Evolutionary conservation across 2,329 filamentous ascomycete genomes (phyloP).

Genomic region (Ophiostoma perfectum): DNA sequence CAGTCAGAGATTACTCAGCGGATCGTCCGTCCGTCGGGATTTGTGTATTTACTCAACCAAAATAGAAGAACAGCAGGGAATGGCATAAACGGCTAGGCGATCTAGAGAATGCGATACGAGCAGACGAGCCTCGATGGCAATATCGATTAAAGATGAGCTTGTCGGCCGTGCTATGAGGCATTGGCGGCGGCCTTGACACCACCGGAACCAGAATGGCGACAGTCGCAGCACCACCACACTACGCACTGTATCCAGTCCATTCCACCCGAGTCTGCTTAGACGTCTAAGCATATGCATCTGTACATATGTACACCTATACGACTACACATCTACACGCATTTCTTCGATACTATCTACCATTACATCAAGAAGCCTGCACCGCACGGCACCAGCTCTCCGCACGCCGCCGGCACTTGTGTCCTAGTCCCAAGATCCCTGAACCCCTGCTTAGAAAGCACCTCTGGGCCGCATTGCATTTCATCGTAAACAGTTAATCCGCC

Average conservation of each 20-base stretch:
- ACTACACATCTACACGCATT: not conserved
- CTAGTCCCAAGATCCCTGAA: too few relatives aligned
- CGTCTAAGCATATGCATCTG: too few relatives aligned
- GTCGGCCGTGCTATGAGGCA: too few relatives aligned
- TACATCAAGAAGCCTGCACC: not conserved
- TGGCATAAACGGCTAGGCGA: too few relatives aligned
- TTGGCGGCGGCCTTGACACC: not conserved
- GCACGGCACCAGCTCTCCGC: not conserved
- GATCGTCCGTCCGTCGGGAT: too few relatives aligned
- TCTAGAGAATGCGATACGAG: too few relatives aligned
- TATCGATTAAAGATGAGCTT: not conserved
- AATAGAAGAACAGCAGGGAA: too few relatives aligned
- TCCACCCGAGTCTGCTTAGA: too few relatives aligned
- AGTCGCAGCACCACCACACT: not conserved
- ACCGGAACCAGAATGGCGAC: conserved; percentile 7
- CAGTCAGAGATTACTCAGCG: too few relatives aligned
- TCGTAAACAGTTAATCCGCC: not conserved
- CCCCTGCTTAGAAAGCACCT: not conserved
- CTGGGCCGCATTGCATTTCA: not conserved
- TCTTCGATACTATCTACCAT: not conserved
- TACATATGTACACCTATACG: not conserved
- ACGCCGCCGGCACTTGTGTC: not conserved
- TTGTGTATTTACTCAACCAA: too few relatives aligned
- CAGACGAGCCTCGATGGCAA: not conserved
- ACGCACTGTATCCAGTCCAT: not conserved